A percentile compares a stretch with the other conserved stretches of the same genome.
These are phyloP conservation scores for Schwanniomyces etchellsii DNA, from an alignment of 1,139 yeast species.

Conservation along the genomic window DNA sequence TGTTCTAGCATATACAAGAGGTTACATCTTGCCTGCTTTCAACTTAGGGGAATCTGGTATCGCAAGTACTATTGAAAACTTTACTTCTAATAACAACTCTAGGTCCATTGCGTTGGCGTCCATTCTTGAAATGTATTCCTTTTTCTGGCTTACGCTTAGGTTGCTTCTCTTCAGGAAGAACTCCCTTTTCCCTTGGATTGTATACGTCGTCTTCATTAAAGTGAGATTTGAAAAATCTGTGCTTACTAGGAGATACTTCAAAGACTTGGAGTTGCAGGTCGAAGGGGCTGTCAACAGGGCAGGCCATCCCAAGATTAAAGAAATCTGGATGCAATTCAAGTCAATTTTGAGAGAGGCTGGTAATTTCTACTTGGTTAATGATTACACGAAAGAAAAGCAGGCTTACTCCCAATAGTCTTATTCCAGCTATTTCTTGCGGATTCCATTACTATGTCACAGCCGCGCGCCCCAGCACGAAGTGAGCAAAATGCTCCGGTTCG, in stretches of 20 bases:
- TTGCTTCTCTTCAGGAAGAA: conserved; percentile 60
- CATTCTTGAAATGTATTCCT: conserved; percentile 56
- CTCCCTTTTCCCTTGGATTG: conserved; percentile 54
- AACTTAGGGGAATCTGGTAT: conserved; percentile 40
- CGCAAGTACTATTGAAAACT: conserved; percentile 39
- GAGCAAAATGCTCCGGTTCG: no score
- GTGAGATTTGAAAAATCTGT: conserved; percentile 73
- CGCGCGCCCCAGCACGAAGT: no score
- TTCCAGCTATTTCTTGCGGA: neutral
- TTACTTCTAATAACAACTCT: conserved; percentile 62
- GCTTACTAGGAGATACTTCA: conserved; percentile 67
- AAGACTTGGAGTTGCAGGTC: conserved; percentile 63
- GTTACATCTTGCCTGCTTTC: conserved; percentile 62
- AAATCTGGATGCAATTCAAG: conserved; percentile 59
- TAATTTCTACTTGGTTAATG: conserved; percentile 27
- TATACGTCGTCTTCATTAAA: conserved; percentile 66
- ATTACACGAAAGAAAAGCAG: conserved; percentile 17
- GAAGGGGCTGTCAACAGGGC: conserved; percentile 61
- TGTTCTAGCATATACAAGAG: conserved; percentile 51
- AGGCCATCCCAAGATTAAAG: conserved; percentile 55
- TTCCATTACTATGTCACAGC: no score
- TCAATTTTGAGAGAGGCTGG: conserved; percentile 33
- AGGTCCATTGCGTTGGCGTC: conserved; percentile 70
- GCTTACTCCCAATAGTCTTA: conserved; percentile 16
- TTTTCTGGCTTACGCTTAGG: conserved; percentile 44